Conservation (phyloP, 352 stramenopile species). For the Globisporangium heterothallicum region DNA sequence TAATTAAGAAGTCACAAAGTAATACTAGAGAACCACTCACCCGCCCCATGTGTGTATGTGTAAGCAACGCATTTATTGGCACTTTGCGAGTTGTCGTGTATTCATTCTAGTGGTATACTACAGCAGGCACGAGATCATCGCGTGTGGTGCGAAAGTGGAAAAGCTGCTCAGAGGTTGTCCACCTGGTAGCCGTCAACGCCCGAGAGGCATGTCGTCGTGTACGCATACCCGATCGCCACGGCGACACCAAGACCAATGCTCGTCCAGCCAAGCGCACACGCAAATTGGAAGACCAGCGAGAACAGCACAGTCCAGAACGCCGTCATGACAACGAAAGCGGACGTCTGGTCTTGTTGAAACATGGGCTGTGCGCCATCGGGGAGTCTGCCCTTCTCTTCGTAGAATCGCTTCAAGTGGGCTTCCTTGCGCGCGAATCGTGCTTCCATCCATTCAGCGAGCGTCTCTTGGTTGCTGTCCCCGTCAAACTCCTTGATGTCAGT, state of each 20-base stretch:
- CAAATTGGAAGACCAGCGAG: constrained; percentile 20
- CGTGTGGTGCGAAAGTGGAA: background rate
- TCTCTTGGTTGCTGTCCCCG: constrained; percentile 23
- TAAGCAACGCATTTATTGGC: background rate
- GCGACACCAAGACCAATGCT: constrained; percentile 16
- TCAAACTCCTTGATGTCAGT: constrained; percentile 36
- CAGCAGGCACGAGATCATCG: background rate
- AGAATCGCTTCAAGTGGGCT: constrained; percentile 51
- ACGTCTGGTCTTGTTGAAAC: constrained; percentile 28
- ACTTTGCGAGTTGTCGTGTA: background rate
- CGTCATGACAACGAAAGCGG: constrained; percentile 25
- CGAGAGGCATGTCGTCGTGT: constrained; percentile 26
- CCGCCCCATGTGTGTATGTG: background rate
- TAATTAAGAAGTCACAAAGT: too few relatives aligned
- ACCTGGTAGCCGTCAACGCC: constrained; percentile 53
- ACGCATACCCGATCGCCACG: constrained; percentile 26
- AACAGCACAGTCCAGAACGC: constrained; percentile 54
- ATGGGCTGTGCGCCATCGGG: constrained; percentile 41
- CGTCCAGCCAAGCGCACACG: constrained; percentile 21
- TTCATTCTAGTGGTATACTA: background rate
- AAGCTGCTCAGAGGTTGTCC: constrained; percentile 10
- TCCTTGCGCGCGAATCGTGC: constrained; percentile 66
- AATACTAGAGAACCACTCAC: background rate
- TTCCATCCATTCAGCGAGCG: constrained; percentile 59
- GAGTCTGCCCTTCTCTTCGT: constrained; percentile 47